These are phyloP conservation scores for Sonneratia caseolaris DNA, from an alignment of 345 rosid species.

Conservation along the genomic window DNA sequence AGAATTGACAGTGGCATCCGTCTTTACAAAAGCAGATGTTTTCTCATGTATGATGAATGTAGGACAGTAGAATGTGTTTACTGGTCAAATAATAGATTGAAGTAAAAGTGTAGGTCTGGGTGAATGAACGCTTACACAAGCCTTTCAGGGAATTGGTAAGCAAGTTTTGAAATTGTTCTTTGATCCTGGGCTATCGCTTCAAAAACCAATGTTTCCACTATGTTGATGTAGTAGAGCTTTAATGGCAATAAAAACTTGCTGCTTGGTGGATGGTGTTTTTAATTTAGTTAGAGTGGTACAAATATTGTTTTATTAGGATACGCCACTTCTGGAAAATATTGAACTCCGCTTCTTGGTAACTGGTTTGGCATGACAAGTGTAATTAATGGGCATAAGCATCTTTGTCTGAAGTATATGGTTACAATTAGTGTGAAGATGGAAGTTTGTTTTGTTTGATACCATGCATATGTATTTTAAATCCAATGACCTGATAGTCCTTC, in stretches of 20 bases:
- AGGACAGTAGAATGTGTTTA: too few relatives aligned
- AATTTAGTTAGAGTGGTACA: neutral
- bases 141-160: neutral
- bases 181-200: neutral
- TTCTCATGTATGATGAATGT: too few relatives aligned
- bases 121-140: neutral
- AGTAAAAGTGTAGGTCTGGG: too few relatives aligned
- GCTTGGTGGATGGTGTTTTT: neutral
- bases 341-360: neutral
- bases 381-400: neutral
- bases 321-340: neutral
- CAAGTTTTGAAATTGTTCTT: neutral
- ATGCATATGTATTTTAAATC: neutral
- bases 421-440: neutral
- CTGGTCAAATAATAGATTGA: too few relatives aligned
- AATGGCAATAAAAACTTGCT: neutral
- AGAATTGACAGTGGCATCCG: too few relatives aligned
- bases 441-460: neutral
- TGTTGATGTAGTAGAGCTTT: neutral
- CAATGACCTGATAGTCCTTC: neutral
- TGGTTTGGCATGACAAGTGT: neutral
- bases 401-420: neutral
- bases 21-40: too few relatives aligned
- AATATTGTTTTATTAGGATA: neutral
- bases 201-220: neutral